Evolutionary conservation across 345 rosid species (phyloP).

Genomic region (Ceriops zippeliana): DNA sequence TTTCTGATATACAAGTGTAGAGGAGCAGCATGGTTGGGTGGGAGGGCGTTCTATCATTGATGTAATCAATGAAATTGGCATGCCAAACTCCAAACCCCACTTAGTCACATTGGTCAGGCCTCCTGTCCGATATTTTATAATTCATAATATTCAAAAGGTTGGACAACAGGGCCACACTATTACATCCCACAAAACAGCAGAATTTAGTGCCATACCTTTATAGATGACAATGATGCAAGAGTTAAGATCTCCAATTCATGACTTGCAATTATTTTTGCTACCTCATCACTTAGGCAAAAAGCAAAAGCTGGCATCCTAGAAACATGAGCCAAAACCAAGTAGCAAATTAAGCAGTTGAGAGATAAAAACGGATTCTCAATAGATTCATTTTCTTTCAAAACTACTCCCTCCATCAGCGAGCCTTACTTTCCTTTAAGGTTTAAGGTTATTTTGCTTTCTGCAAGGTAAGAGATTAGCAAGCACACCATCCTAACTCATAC

Average conservation of each 20-base stretch:
- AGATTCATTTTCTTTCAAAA: too few species aligned
- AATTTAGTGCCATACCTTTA: conserved; percentile 42
- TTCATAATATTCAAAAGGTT: too few species aligned
- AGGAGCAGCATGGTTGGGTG: neutral
- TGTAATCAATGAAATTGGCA: neutral
- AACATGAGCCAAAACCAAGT: neutral
- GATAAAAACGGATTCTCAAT: neutral
- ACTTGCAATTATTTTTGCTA: conserved; percentile 45
- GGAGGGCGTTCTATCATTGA: neutral
- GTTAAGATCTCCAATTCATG: conserved; percentile 73
- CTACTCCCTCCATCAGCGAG: too few species aligned
- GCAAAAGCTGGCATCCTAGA: conserved; percentile 83
- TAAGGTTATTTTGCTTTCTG: too few species aligned
- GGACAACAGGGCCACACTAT: neutral
- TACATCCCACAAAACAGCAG: neutral
- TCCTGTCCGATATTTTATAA: too few species aligned
- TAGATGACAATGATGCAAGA: conserved; percentile 71
- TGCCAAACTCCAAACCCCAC: neutral
- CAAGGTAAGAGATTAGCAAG: too few species aligned
- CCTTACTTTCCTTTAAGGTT: too few species aligned
- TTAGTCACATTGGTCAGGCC: too few species aligned
- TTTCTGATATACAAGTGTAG: neutral
- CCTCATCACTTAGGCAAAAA: conserved; percentile 59
- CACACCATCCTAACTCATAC: too few species aligned
- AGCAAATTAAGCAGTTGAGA: conserved; percentile 1